These are phyloP conservation scores for Vaccinium corymbosum DNA, from an alignment of 148 eudicot species.

Conservation along the genomic window DNA sequence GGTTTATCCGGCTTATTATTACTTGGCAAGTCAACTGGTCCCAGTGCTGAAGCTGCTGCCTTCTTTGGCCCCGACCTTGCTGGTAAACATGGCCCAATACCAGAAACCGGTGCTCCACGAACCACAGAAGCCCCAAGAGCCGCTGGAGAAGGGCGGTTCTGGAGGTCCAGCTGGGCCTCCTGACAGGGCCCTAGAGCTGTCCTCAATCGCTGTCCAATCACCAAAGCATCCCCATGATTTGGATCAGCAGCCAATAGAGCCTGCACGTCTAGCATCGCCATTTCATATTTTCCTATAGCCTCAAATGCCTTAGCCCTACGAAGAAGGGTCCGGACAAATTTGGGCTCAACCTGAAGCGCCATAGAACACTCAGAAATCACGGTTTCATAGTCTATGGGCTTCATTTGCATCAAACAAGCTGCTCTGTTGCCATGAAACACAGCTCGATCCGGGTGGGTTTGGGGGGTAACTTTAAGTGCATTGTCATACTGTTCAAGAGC, in stretches of 20 bases:
- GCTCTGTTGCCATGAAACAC: slow-evolving; percentile 90
- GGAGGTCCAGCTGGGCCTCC: slow-evolving; percentile 74
- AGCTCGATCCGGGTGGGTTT: slow-evolving; percentile 75
- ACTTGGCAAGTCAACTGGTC: slow-evolving; percentile 21
- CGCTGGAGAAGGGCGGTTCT: slow-evolving; percentile 83
- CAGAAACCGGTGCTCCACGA: slow-evolving; percentile 74
- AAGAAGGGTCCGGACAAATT: slow-evolving; percentile 67
- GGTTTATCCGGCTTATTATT: slow-evolving; percentile 48
- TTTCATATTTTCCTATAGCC: slow-evolving; percentile 73
- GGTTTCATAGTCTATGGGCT: slow-evolving; percentile 70
- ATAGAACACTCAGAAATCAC: slow-evolving; percentile 73
- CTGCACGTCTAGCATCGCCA: slow-evolving; percentile 75
- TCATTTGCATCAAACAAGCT: slow-evolving; percentile 97
- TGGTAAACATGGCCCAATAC: slow-evolving; percentile 89
- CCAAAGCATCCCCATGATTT: slow-evolving; percentile 72
- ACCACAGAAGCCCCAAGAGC: slow-evolving; percentile 94
- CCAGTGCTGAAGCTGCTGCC: slow-evolving; percentile 26
- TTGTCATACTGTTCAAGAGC: slow-evolving; percentile 81
- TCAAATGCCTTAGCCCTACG: slow-evolving; percentile 82
- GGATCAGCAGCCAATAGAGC: slow-evolving; percentile 59
- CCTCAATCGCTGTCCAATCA: slow-evolving; percentile 53
- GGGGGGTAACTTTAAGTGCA: slow-evolving; percentile 79
- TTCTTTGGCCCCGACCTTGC: slow-evolving; percentile 77
- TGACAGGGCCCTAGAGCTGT: slow-evolving; percentile 51
- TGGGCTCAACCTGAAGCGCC: slow-evolving; percentile 84